phyloP scores from a whole-genome alignment of 495 filamentous ascomycete species.

The Saxophila tyrrhenica region DNA sequence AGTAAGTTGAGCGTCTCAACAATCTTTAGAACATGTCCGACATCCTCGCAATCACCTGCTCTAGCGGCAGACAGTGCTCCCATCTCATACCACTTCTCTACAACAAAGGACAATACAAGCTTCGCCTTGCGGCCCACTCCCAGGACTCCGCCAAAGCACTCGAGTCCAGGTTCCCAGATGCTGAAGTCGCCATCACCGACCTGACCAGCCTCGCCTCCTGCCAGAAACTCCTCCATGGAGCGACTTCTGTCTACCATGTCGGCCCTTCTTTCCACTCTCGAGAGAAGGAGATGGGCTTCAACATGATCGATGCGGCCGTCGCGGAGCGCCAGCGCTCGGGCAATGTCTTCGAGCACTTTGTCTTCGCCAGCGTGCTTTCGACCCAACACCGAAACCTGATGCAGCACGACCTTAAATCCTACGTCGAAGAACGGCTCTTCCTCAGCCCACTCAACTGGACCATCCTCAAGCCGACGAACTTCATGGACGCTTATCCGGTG shows the following conservation, averaged over 20 bases:
- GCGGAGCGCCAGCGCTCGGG: conserved; percentile 8
- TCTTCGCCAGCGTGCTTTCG: conserved; percentile 19
- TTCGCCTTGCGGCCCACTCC: conserved; percentile 29
- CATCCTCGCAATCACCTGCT: conserved; percentile 24
- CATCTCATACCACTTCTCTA: conserved; percentile 6
- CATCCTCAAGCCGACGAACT: conserved; percentile 29
- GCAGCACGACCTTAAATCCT: conserved; percentile 29
- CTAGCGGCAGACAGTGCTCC: conserved; percentile 22
- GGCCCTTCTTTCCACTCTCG: conserved; percentile 22
- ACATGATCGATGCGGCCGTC: conserved; percentile 27
- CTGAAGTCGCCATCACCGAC: conserved; percentile 23
- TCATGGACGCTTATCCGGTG: conserved; percentile 27
- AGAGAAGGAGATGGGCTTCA: conserved; percentile 26
- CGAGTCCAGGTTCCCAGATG: conserved; percentile 17
- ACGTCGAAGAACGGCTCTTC: conserved; percentile 28
- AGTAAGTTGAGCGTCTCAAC: neutral
- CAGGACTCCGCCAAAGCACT: conserved; percentile 8
- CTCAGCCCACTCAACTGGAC: conserved; percentile 26
- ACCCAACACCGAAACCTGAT: conserved; percentile 29
- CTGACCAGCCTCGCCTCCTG: conserved; percentile 16
- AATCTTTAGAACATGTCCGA: neutral
- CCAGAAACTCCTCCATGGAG: conserved; percentile 18
- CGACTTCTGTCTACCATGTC: conserved; percentile 19
- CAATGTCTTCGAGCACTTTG: conserved; percentile 10
- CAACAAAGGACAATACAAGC: neutral